Evolutionary conservation across 805 yeast genomes (phyloP), one percentile per base, ranked within the genome.

Genomic region (Saccharomycopsis guyanensis): DNA sequence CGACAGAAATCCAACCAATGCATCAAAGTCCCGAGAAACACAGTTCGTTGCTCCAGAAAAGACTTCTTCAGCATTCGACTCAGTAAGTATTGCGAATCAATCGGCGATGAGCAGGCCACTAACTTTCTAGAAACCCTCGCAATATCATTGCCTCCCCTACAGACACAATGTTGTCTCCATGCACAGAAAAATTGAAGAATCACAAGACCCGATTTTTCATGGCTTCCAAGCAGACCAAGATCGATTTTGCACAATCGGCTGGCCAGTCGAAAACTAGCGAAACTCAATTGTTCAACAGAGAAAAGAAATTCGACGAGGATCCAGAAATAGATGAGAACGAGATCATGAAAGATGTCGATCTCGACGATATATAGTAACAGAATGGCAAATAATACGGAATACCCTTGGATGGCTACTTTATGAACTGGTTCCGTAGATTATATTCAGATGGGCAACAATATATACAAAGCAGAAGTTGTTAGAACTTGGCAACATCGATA

Each of bases 131-230:
- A n/a, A n/a, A n/a, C n/a, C n/a, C n/a, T n/a, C n/a, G n/a, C n/a
- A n/a, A n/a, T n/a, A n/a, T n/a, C n/a, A 59, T 65, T 51, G 64
- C 75, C 5, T 75, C 81, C 12, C 82, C 82, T 38, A 78, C 84
- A 2, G 84, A 78, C 54, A 71, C 65, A 41, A 52, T 76, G 52
- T 59, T 77, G 59, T 75, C 81, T 3, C 82, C 83, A 24, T 74
- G 81, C 55, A 69, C 81, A 1, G 72, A 74, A 52, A 77, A 74
- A 58, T 59, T 78, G 50, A 73, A 59, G 50, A 72, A 71, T 32
- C 79, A 75, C 53, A 73, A 69, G 59, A 37, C 20, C 19, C 41
- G 36, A 34, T 45, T 47, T 42, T 34, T 52, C 40, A 29, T 51
- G 2, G 55, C 51, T 16, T 49, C 58, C 4, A 56, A 53, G 12